Base-by-base conservation (phyloP, 2,329 filamentous ascomycete genomes). In the Colletotrichum lupini region DNA sequence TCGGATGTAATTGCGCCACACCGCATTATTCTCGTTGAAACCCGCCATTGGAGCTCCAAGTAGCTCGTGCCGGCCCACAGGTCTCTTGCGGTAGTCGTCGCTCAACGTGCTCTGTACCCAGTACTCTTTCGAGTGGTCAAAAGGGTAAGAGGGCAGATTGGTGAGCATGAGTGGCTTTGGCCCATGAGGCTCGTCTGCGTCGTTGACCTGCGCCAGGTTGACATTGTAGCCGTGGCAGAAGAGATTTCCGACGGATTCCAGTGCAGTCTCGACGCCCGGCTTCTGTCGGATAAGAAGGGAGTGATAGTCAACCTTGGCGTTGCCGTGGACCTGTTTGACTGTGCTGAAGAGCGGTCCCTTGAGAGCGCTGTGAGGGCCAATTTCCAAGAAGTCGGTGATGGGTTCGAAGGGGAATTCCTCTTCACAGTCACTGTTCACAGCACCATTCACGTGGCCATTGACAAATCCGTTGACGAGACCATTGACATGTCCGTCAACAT, bases 311-410 rank as follows among this genome's bases (percentile, higher is more conserved):
- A 72, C 37, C 8, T 24, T 32, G 4, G 46, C 52, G 19, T 26
- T 28, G 32, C 68, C 68, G 1, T 28, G 57, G 16, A 74, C 37
- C 14, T 74, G 57, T 35, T 72, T 74, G 49, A 26, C 35, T 1
- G 58, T 74, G n/a, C 57, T 68, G 37, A 37, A 85, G 64, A 88
- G 81, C 0, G 87, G 87, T 0, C 87, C 87, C 57, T 85, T 83
- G 2, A 89, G 80, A 0, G 85, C 87, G 5, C 85, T 81, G 74
- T 88, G 87, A 1, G 87, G 87, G 0, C 87, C 87, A 4, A 88
- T 78, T 76, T 89, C 87, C 9, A 88, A 75, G 19, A 87, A 81
- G 68, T 69, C 83, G 28, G 84, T 72, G 55, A 73, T 68, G 32
- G 68, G 62, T 5, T 67, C 68, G 7, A 46, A 16, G 7, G 35